Percentiles rank a stretch among this genome's conserved stretches.
Conservation (phyloP, 2,329 filamentous ascomycete species). For the Fusarium begoniae region DNA sequence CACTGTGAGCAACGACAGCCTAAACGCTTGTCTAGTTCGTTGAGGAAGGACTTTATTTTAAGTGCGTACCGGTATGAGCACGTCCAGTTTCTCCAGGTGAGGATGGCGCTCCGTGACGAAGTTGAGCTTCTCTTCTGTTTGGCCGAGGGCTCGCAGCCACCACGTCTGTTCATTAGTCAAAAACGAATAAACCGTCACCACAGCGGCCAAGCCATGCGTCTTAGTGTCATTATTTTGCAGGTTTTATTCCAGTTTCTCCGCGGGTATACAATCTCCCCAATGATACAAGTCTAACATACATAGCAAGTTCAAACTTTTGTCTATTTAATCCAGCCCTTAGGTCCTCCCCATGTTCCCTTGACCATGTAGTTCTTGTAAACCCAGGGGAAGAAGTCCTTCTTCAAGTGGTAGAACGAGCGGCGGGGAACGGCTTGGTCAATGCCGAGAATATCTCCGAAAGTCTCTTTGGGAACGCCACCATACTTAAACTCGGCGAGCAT, state of each 20-base stretch:
- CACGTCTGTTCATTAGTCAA: background rate
- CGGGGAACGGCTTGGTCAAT: conserved; percentile 66
- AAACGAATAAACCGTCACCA: background rate
- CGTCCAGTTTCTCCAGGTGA: no score
- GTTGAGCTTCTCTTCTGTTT: background rate
- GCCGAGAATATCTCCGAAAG: conserved; percentile 63
- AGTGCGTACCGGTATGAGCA: no score
- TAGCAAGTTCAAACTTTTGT: conserved; percentile 8
- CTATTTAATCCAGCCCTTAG: conserved; percentile 58
- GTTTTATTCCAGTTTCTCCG: background rate
- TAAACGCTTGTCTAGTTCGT: rapidly evolving
- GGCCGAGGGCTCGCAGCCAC: background rate
- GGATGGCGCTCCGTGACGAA: background rate
- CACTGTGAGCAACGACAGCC: background rate
- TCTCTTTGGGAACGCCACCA: conserved; percentile 69
- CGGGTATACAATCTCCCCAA: conserved; percentile 9
- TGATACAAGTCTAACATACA: conserved; percentile 14
- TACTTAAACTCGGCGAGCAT: conserved; percentile 74
- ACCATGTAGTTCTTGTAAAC: conserved; percentile 69
- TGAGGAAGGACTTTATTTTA: background rate
- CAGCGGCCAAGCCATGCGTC: no score
- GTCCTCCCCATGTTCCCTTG: conserved; percentile 70
- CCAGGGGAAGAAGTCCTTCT: conserved; percentile 75
- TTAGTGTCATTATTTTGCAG: background rate
- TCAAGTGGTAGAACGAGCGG: conserved; percentile 67